Evolutionary conservation across 441 rosid genomes (phyloP).

Genomic region (Croton setiger): DNA sequence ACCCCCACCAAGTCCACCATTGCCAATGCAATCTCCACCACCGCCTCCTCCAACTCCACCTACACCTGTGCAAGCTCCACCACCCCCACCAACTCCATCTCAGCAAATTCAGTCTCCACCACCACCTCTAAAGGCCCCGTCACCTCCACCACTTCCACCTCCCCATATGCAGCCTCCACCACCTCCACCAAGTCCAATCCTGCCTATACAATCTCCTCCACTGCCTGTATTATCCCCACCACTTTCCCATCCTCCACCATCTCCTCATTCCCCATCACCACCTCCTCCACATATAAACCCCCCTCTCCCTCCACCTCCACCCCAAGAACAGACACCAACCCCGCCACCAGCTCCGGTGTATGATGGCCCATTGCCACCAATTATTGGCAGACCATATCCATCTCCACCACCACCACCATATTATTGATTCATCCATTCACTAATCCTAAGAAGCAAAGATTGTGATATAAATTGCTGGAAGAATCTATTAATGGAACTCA

Average conservation of each 20-base stretch:
- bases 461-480: conserved; percentile 5
- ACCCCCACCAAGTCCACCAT: conserved; percentile 3
- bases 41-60: not conserved
- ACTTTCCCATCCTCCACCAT: no score
- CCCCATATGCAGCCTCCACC: no score
- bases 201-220: no score
- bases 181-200: no score
- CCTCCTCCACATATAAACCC: no score
- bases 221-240: no score
- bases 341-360: conserved; percentile 30
- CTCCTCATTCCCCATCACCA: no score
- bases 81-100: conserved; percentile 8
- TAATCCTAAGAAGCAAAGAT: not conserved
- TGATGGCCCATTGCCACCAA: conserved; percentile 35
- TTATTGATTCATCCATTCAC: conserved; percentile 19
- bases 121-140: not conserved
- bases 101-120: conserved; percentile 24
- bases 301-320: no score
- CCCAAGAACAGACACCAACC: no score
- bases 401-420: conserved; percentile 44
- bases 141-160: not conserved
- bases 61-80: not conserved
- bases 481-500: not conserved
- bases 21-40: conserved; percentile 24
- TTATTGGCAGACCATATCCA: conserved; percentile 30